Base-by-base conservation (phyloP, 768 basidiomycete species). In the Macrolepiota fuliginosa region DNA sequence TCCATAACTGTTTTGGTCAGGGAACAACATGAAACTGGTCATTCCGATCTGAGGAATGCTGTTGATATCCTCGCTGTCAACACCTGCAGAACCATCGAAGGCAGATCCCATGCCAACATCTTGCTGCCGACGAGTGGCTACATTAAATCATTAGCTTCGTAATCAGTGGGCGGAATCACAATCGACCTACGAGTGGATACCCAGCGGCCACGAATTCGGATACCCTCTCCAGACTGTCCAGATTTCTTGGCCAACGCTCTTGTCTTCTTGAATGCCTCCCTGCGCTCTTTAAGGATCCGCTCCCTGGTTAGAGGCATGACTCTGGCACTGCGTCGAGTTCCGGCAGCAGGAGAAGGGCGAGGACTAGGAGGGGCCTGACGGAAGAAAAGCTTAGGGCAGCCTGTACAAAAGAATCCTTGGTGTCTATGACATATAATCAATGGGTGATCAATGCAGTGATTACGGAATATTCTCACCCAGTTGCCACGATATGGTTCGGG, bases 1-100 rank as follows among this genome's bases (percentile, higher is more conserved):
- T 32, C 73, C 81, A 65, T 88, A 89, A 39, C 71, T 68, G 62
- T 83, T 79, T 69, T 90, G 89, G 67, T 90, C 87, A 19, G 89
- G 88, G 79, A 89, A 89, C 25, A 88, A 64, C 61, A 83, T 85
- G 78, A 87, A 87, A 17, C 83, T 77, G 35, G 78, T 73, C 65
- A 87, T 88, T 5, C 79, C 81, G 62, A 90, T 83, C 11, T 80
- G 42, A 0, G 83, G 83, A 60, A 86, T 85, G 63, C 72, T 82
- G 58, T 79, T 63, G 54, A 90, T 85, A 63, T 89, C 88, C 65
- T 86, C 82, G 58, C 81, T 83, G 68, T 90, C 88, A 19, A 89
- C 85, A 36, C 87, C 87, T 36, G 76, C 74, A n/a, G 84, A 78
- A 0, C 89, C 88, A 67, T 90, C 83, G 62, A 83, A 86, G 27